Conservation (phyloP, 305 asterid species). For the Solanum hybrid region DNA sequence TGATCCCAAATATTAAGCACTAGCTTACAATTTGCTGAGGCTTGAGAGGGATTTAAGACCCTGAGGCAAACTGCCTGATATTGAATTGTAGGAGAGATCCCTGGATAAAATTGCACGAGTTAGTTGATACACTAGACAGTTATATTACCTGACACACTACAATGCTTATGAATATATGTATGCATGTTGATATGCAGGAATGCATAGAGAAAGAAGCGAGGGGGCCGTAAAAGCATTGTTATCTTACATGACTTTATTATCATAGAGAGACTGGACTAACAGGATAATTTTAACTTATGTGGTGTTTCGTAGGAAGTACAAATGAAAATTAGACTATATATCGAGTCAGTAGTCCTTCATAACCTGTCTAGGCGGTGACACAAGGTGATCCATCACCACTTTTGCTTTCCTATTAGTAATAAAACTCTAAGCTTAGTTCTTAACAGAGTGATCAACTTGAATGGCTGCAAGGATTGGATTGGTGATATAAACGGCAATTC, state of each 20-base stretch:
- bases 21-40: conserved; percentile 31
- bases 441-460: neutral
- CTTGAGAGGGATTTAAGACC: conserved; percentile 31
- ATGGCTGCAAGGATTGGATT: neutral
- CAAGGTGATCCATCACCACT: neutral
- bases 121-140: neutral
- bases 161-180: neutral
- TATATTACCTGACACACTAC: neutral
- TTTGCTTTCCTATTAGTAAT: neutral
- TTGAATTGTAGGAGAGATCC: conserved; percentile 43
- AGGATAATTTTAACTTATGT: neutral
- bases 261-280: neutral
- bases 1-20: conserved; percentile 1
- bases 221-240: neutral
- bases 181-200: neutral
- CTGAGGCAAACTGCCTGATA: conserved; percentile 40
- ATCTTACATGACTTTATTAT: neutral
- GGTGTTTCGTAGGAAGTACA: neutral
- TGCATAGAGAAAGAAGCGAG: neutral
- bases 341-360: neutral
- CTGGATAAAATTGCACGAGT: conserved; percentile 14
- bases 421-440: neutral
- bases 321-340: neutral
- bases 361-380: neutral
- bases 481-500: neutral